Evolutionary conservation across 768 basidiomycete species (phyloP), one percentile per base, ranked within the genome.

Genomic region (Tephrocybe sp.): DNA sequence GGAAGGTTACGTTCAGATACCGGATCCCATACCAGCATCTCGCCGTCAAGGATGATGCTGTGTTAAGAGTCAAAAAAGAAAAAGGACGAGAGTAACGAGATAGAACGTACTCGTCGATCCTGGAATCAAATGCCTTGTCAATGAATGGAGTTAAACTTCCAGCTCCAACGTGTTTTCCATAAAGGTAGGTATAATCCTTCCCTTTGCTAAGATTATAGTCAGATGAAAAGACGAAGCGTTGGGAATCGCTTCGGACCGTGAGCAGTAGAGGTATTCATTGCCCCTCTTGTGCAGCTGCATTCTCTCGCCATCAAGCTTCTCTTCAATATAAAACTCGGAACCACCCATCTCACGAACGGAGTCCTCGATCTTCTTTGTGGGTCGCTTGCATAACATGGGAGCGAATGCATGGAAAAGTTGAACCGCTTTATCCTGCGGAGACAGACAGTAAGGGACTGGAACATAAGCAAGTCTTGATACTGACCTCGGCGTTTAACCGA

Each of bases 1-100:
- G 96, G 92, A 16, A 97, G 72, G 60, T 92, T 90, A 18, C 90
- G 83, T 59, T 88, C 86, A 1, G 91, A 85, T 3, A 88, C 75
- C 0, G 96, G 96, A 66, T 98, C 97, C 89, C 90, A 98, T 2
- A 98, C 96, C 26, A 99, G 72, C 96, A 99, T 98, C 66, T 99
- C 97, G 0, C 97, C 97, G 58, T 99, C 97, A 12, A 99, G 67
- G 39, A 98, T 91, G 58, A 96, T 87, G 42, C 96, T 98, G 16
- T 5, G 7, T 44, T 7, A 26, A 27, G 27, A 22, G 52, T 49
- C 26, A 46, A 41, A 43, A 52, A 21, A 21, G 26, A 11, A 11
- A 31, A 37, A 27, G 4, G 18, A 16, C 15, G 36, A 19, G 7
- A 37, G 27, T 26, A 11, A 18, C 5, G 16, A 35, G 26, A 35